Conservation (phyloP, 2,329 filamentous ascomycete genomes). For the Pseudopyrenochaeta lycopersici region DNA sequence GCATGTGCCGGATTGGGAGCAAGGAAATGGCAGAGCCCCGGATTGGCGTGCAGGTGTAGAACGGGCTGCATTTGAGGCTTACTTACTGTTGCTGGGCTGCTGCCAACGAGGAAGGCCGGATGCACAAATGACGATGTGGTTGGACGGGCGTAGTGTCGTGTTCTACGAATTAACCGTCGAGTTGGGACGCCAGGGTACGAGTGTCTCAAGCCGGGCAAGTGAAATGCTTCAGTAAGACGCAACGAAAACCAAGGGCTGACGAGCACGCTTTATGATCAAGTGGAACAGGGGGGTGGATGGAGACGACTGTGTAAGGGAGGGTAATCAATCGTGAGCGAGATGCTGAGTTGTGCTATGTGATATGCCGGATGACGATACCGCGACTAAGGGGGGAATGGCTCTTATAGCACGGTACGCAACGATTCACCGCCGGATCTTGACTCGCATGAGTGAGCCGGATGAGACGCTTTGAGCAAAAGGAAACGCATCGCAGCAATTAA, state of each 20-base stretch:
- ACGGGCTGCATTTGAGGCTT: constrained; percentile 42
- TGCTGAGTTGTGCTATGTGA: constrained; percentile 13
- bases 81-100: constrained; percentile 35
- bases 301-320: constrained; percentile 11
- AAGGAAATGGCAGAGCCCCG: constrained; percentile 31
- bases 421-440: constrained; percentile 38
- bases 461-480: constrained; percentile 38
- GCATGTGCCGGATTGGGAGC: constrained; percentile 29
- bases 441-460: constrained; percentile 32
- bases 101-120: constrained; percentile 16
- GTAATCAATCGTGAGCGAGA: constrained; percentile 5
- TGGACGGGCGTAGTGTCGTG: constrained; percentile 18
- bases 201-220: constrained; percentile 7
- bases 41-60: constrained; percentile 30
- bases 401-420: constrained; percentile 30
- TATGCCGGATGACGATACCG: constrained; percentile 17
- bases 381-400: constrained; percentile 26
- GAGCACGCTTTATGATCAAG: constrained; percentile 15
- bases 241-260: constrained; percentile 2
- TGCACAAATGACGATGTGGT: constrained; percentile 21
- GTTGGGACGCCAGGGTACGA: constrained; percentile 22
- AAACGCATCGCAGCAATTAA: constrained; percentile 33
- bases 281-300: constrained; percentile 7
- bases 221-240: constrained; percentile 5
- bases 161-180: constrained; percentile 28